Conservation (phyloP, 345 rosid genomes). For the Hibiscus mutabilis region DNA sequence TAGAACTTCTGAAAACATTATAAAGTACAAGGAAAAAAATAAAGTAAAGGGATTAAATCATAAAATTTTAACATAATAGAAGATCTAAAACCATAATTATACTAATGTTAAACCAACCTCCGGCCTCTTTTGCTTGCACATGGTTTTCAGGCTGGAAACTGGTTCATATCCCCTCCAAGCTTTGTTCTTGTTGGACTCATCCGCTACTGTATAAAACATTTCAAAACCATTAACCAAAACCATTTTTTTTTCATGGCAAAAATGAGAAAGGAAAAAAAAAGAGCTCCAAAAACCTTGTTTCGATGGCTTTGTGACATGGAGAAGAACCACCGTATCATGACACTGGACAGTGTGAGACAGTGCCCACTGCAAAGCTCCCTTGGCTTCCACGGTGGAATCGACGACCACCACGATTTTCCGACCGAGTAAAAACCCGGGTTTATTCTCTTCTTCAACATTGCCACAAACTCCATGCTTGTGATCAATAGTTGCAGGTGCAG, state of each 20-base stretch:
- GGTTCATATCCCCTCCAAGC: slow-evolving; percentile 45
- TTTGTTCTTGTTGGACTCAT: slow-evolving; percentile 32
- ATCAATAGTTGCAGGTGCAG: slow-evolving; percentile 2
- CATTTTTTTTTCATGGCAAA: not conserved
- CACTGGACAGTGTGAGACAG: slow-evolving; percentile 76
- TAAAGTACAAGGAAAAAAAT: not conserved
- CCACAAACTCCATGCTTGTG: slow-evolving; percentile 3
- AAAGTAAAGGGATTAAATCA: not conserved
- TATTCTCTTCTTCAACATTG: slow-evolving; percentile 13
- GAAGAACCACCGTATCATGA: slow-evolving; percentile 65
- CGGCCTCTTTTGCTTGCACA: slow-evolving; percentile 69
- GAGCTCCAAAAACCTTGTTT: slow-evolving; percentile 34
- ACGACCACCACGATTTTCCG: slow-evolving; percentile 84
- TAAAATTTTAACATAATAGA: not conserved
- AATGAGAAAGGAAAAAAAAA: not conserved
- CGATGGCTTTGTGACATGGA: slow-evolving; percentile 52
- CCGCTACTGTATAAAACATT: slow-evolving; percentile 15
- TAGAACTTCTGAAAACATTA: not conserved
- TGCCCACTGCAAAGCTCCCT: slow-evolving; percentile 86
- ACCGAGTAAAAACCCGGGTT: slow-evolving; percentile 23
- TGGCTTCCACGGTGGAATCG: slow-evolving; percentile 68
- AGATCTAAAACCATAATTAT: not conserved
- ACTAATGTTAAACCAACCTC: slow-evolving; percentile 38
- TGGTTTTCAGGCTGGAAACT: slow-evolving; percentile 44
- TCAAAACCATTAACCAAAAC: not conserved